Conservation (phyloP, 2,329 filamentous ascomycete genomes). For the Hypomyces rosellus region DNA sequence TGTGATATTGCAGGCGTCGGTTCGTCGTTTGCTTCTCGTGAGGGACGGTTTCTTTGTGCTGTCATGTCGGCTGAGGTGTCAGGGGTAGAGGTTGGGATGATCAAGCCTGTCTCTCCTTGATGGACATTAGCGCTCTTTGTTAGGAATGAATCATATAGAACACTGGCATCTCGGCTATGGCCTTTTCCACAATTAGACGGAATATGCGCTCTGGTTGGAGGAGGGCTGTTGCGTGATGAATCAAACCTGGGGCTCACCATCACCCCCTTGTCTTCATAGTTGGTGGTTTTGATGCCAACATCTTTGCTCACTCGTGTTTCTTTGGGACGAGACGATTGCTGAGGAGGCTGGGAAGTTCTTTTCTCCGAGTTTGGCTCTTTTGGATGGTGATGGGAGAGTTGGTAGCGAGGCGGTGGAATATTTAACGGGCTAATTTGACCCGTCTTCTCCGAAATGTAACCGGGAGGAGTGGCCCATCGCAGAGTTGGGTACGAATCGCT, state of each 20-base stretch:
- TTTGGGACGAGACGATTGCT: background rate
- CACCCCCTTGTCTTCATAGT: slow-evolving; percentile 17
- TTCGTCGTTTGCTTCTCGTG: too few relatives aligned
- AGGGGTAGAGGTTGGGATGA: too few relatives aligned
- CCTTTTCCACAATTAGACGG: background rate
- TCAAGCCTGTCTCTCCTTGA: too few relatives aligned
- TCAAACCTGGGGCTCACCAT: slow-evolving; percentile 12
- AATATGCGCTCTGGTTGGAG: background rate
- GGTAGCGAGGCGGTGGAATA: too few relatives aligned
- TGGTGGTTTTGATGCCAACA: background rate
- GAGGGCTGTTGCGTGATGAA: background rate
- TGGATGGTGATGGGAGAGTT: background rate
- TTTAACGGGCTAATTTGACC: too few relatives aligned
- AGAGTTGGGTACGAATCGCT: too few relatives aligned
- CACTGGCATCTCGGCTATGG: background rate
- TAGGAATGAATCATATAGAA: background rate
- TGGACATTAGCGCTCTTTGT: background rate
- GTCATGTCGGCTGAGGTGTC: too few relatives aligned
- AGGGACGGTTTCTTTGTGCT: too few relatives aligned
- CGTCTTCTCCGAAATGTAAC: too few relatives aligned
- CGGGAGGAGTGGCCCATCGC: too few relatives aligned
- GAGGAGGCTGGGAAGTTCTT: background rate
- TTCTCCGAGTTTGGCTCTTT: background rate
- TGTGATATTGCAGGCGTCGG: too few relatives aligned
- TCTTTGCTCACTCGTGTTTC: background rate